Percentiles rank a stretch among this genome's conserved stretches.
Evolutionary conservation across 1,284 basidiomycete genomes (phyloP).

Genomic region (Ustilago trichophora): DNA sequence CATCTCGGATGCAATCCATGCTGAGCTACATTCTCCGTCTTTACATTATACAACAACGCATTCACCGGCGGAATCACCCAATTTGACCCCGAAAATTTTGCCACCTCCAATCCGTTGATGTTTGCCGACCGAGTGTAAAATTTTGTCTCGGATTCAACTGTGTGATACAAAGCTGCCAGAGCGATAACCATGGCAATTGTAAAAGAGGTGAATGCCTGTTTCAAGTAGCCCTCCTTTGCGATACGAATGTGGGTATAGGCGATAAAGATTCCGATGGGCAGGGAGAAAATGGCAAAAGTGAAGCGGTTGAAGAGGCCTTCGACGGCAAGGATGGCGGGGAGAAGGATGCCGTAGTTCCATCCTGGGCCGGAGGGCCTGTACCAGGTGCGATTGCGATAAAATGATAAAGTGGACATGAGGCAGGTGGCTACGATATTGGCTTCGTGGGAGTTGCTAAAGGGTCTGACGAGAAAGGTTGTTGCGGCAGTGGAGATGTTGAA

Average conservation of each 20-base stretch:
- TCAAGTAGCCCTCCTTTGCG: background rate
- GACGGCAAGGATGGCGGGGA: conserved; percentile 20
- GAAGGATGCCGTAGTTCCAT: background rate
- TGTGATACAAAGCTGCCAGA: background rate
- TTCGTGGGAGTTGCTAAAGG: conserved; percentile 66
- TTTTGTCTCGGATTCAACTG: conserved; percentile 8
- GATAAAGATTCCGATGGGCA: conserved; percentile 23
- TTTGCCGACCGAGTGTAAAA: conserved; percentile 5
- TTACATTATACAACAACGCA: conserved; percentile 64
- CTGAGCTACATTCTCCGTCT: conserved; percentile 56
- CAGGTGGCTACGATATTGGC: conserved; percentile 41
- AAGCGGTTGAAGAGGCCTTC: conserved; percentile 60
- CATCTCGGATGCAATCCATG: conserved; percentile 66
- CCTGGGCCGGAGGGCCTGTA: background rate
- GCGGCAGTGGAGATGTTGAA: conserved; percentile 52
- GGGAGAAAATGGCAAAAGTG: conserved; percentile 62
- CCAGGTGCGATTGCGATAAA: conserved; percentile 4
- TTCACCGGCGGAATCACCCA: conserved; percentile 60
- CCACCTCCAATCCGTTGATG: background rate
- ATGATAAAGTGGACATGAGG: conserved; percentile 4
- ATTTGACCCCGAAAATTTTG: background rate
- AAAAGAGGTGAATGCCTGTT: background rate
- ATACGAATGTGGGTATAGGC: background rate
- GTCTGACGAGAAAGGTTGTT: conserved; percentile 61
- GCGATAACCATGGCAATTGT: conserved; percentile 1